phyloP scores from a whole-genome alignment of 208 protist species.

The Trypanosomatidae sp. region DNA sequence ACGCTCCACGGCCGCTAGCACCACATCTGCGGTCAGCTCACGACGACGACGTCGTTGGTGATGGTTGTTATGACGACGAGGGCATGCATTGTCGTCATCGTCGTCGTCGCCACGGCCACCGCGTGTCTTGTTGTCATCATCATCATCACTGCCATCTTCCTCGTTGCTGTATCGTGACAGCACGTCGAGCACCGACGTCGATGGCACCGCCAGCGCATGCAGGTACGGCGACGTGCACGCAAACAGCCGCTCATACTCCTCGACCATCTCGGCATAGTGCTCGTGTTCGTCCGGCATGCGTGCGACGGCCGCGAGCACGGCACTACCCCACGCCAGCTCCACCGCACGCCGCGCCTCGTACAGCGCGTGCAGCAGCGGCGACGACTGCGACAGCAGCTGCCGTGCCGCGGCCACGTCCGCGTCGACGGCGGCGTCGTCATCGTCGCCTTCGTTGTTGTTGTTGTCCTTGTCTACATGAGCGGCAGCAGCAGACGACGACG shows the following conservation, averaged over 20 bases:
- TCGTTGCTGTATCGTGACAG: constrained; percentile 12
- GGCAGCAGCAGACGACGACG: too few relatives aligned
- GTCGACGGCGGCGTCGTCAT: too few relatives aligned
- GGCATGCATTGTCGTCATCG: neutral
- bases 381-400: constrained; percentile 23
- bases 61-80: neutral
- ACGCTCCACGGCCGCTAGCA: neutral
- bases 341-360: constrained; percentile 10
- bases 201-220: constrained; percentile 18
- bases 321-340: constrained; percentile 46
- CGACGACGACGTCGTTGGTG: too few relatives aligned
- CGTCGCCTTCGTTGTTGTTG: too few relatives aligned
- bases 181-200: constrained; percentile 17
- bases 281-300: constrained; percentile 42
- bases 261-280: constrained; percentile 45
- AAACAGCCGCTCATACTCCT: constrained; percentile 47
- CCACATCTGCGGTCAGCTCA: too few relatives aligned
- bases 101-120: too few relatives aligned
- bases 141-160: constrained; percentile 5
- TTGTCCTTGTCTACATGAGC: too few relatives aligned
- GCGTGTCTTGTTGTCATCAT: neutral
- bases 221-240: constrained; percentile 40
- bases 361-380: constrained; percentile 7
- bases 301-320: constrained; percentile 32
- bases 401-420: too few relatives aligned